These are phyloP conservation scores for Nakaseomyces uthaithaninus DNA, from an alignment of 1,139 yeast genomes.

Conservation along the genomic window DNA sequence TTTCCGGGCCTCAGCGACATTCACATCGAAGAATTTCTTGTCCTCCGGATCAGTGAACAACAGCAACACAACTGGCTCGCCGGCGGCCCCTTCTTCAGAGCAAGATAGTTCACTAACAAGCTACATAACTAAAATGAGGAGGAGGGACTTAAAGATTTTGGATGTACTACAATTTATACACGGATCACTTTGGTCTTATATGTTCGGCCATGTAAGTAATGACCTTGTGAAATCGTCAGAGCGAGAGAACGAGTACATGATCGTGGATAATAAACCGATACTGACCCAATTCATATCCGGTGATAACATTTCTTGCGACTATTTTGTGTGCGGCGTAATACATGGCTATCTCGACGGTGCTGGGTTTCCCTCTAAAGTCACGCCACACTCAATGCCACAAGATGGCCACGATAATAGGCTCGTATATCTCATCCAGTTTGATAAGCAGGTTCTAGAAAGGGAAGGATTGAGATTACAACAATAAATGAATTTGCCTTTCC, in stretches of 20 bases:
- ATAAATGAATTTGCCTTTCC: not conserved
- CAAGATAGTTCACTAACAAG: constrained; percentile 20
- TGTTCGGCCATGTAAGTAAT: constrained; percentile 80
- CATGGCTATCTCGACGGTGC: constrained; percentile 83
- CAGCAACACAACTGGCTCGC: constrained; percentile 34
- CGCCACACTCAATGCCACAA: constrained; percentile 77
- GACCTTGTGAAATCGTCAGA: constrained; percentile 85
- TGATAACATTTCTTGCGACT: constrained; percentile 28
- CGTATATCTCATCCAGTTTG: constrained; percentile 75
- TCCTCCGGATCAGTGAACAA: constrained; percentile 9
- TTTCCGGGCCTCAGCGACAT: constrained; percentile 39
- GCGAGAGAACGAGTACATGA: constrained; percentile 71
- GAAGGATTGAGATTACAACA: constrained; percentile 34
- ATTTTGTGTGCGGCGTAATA: constrained; percentile 69
- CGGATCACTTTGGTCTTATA: constrained; percentile 68
- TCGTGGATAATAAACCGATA: constrained; percentile 74
- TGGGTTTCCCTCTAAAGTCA: constrained; percentile 69
- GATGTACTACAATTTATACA: constrained; percentile 81
- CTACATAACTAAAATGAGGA: constrained; percentile 23
- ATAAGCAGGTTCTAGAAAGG: constrained; percentile 48
- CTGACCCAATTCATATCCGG: constrained; percentile 75
- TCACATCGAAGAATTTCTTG: constrained; percentile 24
- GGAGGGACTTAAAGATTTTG: constrained; percentile 60
- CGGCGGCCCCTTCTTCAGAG: constrained; percentile 11
- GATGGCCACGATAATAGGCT: constrained; percentile 62